Evolutionary conservation across 305 asterid genomes (phyloP).

Genomic region (Fraxinus albicans): DNA sequence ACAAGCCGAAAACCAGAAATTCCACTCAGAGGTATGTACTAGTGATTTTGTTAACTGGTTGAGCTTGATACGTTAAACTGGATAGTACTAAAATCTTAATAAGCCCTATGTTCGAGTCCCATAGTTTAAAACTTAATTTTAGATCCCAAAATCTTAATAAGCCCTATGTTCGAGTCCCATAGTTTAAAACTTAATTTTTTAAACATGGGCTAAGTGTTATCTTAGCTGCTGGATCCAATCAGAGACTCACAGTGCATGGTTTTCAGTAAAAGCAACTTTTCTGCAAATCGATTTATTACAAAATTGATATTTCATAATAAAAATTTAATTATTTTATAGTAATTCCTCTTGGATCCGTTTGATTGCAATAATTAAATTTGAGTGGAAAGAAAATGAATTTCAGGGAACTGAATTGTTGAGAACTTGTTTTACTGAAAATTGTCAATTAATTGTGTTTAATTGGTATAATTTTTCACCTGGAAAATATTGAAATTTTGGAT

Average conservation of each 20-base stretch:
- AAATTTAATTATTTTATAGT: not conserved
- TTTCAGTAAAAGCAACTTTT: not conserved
- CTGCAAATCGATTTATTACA: not conserved
- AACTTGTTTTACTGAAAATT: too few relatives aligned
- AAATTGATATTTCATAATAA: not conserved
- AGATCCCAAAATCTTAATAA: too few relatives aligned
- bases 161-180: too few relatives aligned
- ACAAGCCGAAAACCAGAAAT: slow-evolving; percentile 50
- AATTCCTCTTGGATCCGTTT: not conserved
- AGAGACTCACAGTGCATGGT: not conserved
- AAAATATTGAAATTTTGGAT: too few relatives aligned
- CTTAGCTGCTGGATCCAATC: not conserved
- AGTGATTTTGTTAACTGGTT: not conserved
- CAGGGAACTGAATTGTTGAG: too few relatives aligned
- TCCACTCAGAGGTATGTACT: slow-evolving; percentile 51
- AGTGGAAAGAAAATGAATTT: too few relatives aligned
- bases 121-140: too few relatives aligned
- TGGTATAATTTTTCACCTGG: too few relatives aligned
- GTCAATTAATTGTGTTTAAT: too few relatives aligned
- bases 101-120: not conserved
- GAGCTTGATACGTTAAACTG: not conserved
- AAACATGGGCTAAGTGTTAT: not conserved
- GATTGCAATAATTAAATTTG: too few relatives aligned
- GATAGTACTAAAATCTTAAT: not conserved
- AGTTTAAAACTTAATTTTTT: too few relatives aligned